Base-by-base conservation (phyloP, 306 rosid species). In the Quillaja saponaria region DNA sequence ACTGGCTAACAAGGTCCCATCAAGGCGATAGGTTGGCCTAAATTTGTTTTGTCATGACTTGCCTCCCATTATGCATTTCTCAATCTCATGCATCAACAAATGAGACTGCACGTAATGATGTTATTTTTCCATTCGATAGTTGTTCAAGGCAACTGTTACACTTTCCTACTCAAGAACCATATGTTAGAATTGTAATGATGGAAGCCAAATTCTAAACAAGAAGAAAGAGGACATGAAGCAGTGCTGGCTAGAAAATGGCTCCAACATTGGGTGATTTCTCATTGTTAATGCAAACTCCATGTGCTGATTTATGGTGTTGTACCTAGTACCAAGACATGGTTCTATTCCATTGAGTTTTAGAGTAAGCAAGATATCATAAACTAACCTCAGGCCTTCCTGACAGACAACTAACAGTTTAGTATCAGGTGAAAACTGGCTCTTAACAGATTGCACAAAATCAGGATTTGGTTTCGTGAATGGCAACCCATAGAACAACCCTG, bases 381-480 rank as follows among this genome's bases (percentile, higher is more conserved):
- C 85, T 59, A 55, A 92, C 98, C 98, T 88, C 72, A 92, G 65
- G 63, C 98, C 98, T 82, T 86, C 98, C 52, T 92, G 98, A 61
- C 98, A 92, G 52, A 92, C 98, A 50, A 92, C 55, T 66, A 88
- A 78, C 28, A 92, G 69, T 80, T 86, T 88, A 61, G 72, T 84
- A 63, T 71, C 84, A 7, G 95, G 89, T 0, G 82, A 15, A 76
- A 92, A 63, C 74, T 84, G 78, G 70, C 64, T 74, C 67, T 81
- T 82, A n/a, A 92, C 84, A 59, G 94, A 79, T 80, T 79, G 80
- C 64, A 86, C 71, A 64, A 92, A 88, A 8, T 81, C 90, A 57
- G 96, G 84, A 67, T 88, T 92, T 37, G 75, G 88, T 77, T 86
- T 88, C 7, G 98, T 92, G 66, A 88, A 92, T 48, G 86, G 78